Base-by-base conservation (phyloP, 116 monocot species). In the Zostera marina region DNA sequence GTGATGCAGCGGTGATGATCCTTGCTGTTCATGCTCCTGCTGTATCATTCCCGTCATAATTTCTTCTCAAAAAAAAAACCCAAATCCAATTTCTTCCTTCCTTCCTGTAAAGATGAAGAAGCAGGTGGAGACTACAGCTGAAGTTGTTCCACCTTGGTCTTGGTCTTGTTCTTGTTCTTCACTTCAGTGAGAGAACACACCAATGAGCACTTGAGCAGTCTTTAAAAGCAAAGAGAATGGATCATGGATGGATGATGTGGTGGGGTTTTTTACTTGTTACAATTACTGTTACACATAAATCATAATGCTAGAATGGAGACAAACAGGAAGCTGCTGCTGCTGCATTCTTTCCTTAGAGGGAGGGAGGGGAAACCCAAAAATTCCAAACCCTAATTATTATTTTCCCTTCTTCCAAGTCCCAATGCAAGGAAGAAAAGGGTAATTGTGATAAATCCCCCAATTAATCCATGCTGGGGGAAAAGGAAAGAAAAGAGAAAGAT, bases 1-100 rank as follows among this genome's bases (percentile, higher is more conserved):
- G 63, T 63, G 62, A 39, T 70, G 70, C 9, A 70, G 70, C 16
- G 81, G 75, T 4, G 45, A 56, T 8, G 26, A 43, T 11, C 54
- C 54, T 20, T 40, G 25, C 11, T 53, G 63, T 6, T 56, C 56
- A 3, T 56, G 38, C 40, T 56, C 38, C 14, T 32, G 25, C n/a
- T 41, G 56, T 42, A 59, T 22, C 11, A 43, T 10, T 41, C 59
- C 59, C 22, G 59, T 43, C 44, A 59, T 59, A 43, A 43, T 23
- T 44, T 45, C 9, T 7, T 9, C 3, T 42, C 15, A 59, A 38
- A 41, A 38, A 17, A 59, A 59, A 42, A 12, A 41, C 15, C 59
- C 59, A 59, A 59, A 59, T 51, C 9, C 32, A 0, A 8, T 13
- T 19, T 51, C 49, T 51, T 51, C 20, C 10, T 20, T 21, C 19